Base-by-base conservation (phyloP, 169 alveolate species). In the Plasmodium vinckei region DNA sequence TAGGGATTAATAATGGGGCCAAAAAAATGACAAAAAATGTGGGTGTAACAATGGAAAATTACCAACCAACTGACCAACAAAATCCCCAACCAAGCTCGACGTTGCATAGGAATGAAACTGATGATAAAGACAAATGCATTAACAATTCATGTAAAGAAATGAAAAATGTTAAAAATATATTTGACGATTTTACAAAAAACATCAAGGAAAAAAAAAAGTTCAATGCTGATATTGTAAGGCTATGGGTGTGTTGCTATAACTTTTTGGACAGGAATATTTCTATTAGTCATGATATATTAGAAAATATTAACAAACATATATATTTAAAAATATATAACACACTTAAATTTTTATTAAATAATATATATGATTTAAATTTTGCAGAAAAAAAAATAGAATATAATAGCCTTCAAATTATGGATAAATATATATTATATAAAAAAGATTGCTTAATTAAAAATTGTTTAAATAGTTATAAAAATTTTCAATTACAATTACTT, bases 1-100 rank as follows among this genome's bases (percentile, higher is more conserved):
- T 92, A 33, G 97, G 98, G 5, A 94, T 64, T 12, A 89, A 27
- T 39, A 67, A 47, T n/a, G 0, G 10, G 9, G 9, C 53, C 0
- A 2, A 27, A 15, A 64, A 64, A 0, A 0, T 39, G 27, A 3
- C 13, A 17, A 27, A n/a, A 53, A 2, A 72, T 9, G 10, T 13
- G 4, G 0, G 2, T 15, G 6, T 21, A 53, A 5, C 7, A 4
- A 4, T 33, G 42, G 42, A 33, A 33, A 33, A 33, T 3, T 33
- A 4, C 7, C 17, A 51, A 13, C 17, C 19, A 13, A n/a, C 13
- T 49, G n/a, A 0, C 17, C 54, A 17, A 19, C 33, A 1, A 73
- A 6, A 19, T 33, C 0, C 1, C 10, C n/a, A 9, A 42, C 6
- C 6, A 13, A 54, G 17, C 15, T 57, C 25, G 6, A 4, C 10